Conservation (phyloP, 768 basidiomycete genomes). For the Panaeolus cyanescens region DNA sequence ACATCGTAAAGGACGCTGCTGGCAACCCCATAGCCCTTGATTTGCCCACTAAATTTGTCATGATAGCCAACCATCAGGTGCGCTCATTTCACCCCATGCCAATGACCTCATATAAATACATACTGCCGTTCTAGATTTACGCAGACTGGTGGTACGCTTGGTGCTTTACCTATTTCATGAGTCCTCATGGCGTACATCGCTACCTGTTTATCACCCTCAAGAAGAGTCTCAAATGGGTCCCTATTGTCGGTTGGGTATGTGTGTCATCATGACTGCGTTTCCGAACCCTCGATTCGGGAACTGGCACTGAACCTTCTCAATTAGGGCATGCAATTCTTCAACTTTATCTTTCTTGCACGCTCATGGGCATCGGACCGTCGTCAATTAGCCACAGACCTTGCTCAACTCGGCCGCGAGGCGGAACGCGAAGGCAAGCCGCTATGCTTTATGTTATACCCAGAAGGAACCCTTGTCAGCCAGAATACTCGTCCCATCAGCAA, state of each 20-base stretch:
- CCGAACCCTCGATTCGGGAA: not conserved
- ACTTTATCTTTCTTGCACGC: slow-evolving; percentile 91
- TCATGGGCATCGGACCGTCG: slow-evolving; percentile 87
- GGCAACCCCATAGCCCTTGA: slow-evolving; percentile 65
- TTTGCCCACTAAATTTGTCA: slow-evolving; percentile 77
- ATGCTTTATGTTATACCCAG: slow-evolving; percentile 89
- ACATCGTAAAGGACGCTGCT: slow-evolving; percentile 55
- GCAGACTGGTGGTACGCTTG: slow-evolving; percentile 90
- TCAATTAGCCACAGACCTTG: slow-evolving; percentile 65
- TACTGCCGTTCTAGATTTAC: slow-evolving; percentile 68
- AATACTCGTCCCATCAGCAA: slow-evolving; percentile 84
- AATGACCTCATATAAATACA: slow-evolving; percentile 5
- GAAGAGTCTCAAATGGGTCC: slow-evolving; percentile 82
- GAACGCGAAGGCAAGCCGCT: slow-evolving; percentile 70
- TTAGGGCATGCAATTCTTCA: slow-evolving; percentile 91
- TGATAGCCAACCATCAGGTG: slow-evolving; percentile 95
- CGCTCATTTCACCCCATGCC: slow-evolving; percentile 11
- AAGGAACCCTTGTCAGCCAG: slow-evolving; percentile 91
- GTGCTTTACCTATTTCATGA: slow-evolving; percentile 75
- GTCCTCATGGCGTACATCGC: slow-evolving; percentile 58
- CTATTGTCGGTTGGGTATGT: slow-evolving; percentile 91
- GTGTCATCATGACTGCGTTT: slow-evolving; percentile 24
- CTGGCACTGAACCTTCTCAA: not conserved
- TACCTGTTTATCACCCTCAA: slow-evolving; percentile 92
- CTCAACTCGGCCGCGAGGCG: slow-evolving; percentile 68